phyloP scores from a whole-genome alignment of 257 asterid species.

The Orobanche coerulescens region DNA sequence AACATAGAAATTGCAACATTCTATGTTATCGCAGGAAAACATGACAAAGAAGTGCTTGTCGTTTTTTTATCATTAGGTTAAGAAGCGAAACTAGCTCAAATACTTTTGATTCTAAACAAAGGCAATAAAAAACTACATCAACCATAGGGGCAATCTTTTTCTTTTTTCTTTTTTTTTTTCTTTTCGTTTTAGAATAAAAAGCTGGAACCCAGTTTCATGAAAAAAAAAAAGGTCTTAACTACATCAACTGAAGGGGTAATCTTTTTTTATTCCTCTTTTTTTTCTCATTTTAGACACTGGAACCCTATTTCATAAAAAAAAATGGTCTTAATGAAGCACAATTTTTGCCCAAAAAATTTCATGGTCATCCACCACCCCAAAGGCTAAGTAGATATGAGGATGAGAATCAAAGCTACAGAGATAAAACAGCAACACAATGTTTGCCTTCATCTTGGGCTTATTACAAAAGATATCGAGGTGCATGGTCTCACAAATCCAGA shows the following conservation, averaged over 20 bases:
- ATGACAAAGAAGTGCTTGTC: neutral
- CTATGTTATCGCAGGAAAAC: neutral
- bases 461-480: neutral
- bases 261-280: neutral
- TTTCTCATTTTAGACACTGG: neutral
- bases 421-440: neutral
- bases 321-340: neutral
- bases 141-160: neutral
- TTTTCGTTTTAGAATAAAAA: neutral
- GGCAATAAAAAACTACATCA: neutral
- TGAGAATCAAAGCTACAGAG: neutral
- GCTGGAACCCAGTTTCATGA: no score
- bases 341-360: neutral
- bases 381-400: constrained; percentile 1
- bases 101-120: neutral
- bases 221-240: no score
- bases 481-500: neutral
- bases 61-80: neutral
- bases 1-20: constrained; percentile 16
- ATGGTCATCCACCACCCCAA: neutral
- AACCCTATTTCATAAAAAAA: neutral
- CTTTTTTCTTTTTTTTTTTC: neutral
- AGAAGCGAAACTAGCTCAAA: neutral
- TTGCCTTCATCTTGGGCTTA: neutral
- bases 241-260: neutral